These are phyloP conservation scores for Ceratonia siliqua DNA, from an alignment of 306 rosid genomes.

Conservation along the genomic window DNA sequence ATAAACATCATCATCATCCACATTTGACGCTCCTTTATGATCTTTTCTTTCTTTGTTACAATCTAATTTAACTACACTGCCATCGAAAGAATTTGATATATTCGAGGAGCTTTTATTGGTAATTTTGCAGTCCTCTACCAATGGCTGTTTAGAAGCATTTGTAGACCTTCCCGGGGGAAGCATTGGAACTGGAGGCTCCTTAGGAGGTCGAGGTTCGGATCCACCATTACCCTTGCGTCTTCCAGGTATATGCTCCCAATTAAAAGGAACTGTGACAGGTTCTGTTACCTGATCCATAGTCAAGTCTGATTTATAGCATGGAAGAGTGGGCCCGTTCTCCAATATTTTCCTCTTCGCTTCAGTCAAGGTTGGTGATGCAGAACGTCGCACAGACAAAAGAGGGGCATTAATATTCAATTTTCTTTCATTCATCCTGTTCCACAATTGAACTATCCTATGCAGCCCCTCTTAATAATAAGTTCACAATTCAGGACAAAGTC, in stretches of 20 bases:
- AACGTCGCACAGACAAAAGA: slow-evolving; percentile 84
- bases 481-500: slow-evolving; percentile 18
- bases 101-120: slow-evolving; percentile 27
- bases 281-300: slow-evolving; percentile 61
- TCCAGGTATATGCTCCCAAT: slow-evolving; percentile 95
- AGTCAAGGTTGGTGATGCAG: slow-evolving; percentile 48
- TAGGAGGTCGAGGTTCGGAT: slow-evolving; percentile 41
- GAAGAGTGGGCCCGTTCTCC: slow-evolving; percentile 50
- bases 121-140: slow-evolving; percentile 42
- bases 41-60: slow-evolving; percentile 35
- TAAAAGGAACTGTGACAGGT: slow-evolving; percentile 84
- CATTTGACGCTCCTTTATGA: slow-evolving; percentile 40
- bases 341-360: slow-evolving; percentile 48
- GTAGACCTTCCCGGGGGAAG: slow-evolving; percentile 60
- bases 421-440: slow-evolving; percentile 63
- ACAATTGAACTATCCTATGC: slow-evolving; percentile 18
- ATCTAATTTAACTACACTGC: slow-evolving; percentile 32
- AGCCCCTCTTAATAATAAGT: slow-evolving; percentile 31
- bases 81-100: slow-evolving; percentile 41
- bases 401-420: slow-evolving; percentile 85
- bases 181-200: slow-evolving; percentile 50
- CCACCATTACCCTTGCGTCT: slow-evolving; percentile 55
- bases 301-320: slow-evolving; percentile 46
- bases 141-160: slow-evolving; percentile 34
- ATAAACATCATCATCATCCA: slow-evolving; percentile 47